These are phyloP conservation scores for Dothideomycetes sp. DNA, from an alignment of 2,329 filamentous ascomycete species.

Conservation along the genomic window DNA sequence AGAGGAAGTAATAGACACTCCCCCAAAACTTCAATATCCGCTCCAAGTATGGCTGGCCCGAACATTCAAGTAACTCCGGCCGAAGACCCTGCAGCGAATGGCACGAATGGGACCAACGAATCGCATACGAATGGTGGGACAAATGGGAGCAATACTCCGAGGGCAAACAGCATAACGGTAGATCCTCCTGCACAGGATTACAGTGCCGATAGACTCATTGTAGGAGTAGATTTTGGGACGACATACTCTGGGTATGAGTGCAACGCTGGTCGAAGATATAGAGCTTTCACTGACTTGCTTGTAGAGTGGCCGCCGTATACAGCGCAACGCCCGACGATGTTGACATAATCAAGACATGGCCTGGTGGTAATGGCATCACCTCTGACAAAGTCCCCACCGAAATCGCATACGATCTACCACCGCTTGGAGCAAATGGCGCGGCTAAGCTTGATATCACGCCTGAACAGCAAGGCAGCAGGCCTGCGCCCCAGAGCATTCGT, in stretches of 20 bases:
- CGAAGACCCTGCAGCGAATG: no score
- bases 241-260: conserved; percentile 45
- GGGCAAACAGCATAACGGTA: no score
- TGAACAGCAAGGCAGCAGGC: conserved; percentile 8
- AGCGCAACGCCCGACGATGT: conserved; percentile 58
- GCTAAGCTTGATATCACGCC: conserved; percentile 1
- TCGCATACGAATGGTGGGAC: no score
- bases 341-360: conserved; percentile 79
- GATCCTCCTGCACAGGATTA: neutral
- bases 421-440: neutral
- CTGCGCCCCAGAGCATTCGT: conserved; percentile 34
- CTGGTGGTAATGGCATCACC: conserved; percentile 73
- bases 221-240: conserved; percentile 74
- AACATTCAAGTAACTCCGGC: no score
- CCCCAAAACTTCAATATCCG: neutral
- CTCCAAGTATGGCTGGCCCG: neutral
- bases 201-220: conserved; percentile 29
- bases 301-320: conserved; percentile 56
- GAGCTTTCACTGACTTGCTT: neutral
- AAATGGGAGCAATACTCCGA: no score
- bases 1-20: no score
- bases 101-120: no score
- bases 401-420: conserved; percentile 41
- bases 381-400: conserved; percentile 84
- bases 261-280: neutral